Evolutionary conservation across 1,284 basidiomycete species (phyloP), one percentile per base, ranked within the genome.

Genomic region (Pseudozyma thailandica): DNA sequence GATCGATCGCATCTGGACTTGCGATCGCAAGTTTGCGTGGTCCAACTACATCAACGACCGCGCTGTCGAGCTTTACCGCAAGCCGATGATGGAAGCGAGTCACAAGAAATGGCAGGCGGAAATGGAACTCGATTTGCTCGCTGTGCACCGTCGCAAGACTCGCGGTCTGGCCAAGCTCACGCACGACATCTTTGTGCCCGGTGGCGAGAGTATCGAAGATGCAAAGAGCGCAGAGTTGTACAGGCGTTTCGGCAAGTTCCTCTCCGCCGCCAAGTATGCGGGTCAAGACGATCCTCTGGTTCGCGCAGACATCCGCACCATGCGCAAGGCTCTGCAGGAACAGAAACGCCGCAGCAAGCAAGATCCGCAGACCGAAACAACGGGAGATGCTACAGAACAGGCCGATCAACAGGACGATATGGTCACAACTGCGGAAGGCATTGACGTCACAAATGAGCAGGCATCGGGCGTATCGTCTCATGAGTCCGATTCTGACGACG

Each of bases 1-100:
- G 41, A 48, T 72, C 15, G 69, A 49, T 5, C 62, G 69, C 21
- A 66, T 72, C 27, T 62, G 63, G 63, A 53, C 58, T 20, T 66
- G 63, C 55, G 69, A 72, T 38, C 69, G 69, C 51, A 66, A 66
- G 23, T 33, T 66, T 12, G 55, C 63, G 1, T 72, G 69, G 69
- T 61, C 55, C 16, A 61, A 51, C n/a, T 72, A 41, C 39, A 20
- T 63, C 26, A 37, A 72, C 30, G 39, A 56, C 16, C 31, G 57
- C 20, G 69, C 63, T 3, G 53, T 56, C 21, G 44, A 44, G 30
- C 25, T 72, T 2, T 66, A 66, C 16, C 57, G 63, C 31, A 41
- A 52, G 15, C 18, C 30, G 6, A 47, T 53, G 54, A n/a, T 20
- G n/a, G 39, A 66, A 33, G 39, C 41, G 5, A 55, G 38, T 8